phyloP scores from a whole-genome alignment of 768 basidiomycete genomes.

The Clitopilus hobsonii region DNA sequence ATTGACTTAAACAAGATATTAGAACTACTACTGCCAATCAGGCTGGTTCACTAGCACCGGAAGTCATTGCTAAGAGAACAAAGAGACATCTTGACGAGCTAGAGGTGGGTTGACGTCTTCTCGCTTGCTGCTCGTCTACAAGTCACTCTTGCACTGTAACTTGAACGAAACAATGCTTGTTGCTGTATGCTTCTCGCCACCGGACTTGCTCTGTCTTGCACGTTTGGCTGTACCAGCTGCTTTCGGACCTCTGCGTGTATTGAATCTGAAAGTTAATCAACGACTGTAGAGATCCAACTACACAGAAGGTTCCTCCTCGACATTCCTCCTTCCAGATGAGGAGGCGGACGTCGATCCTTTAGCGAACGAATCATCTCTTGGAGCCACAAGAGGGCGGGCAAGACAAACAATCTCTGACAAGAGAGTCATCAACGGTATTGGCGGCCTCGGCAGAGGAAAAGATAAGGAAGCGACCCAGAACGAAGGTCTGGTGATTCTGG shows the following conservation, averaged over 20 bases:
- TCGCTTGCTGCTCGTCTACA: conserved; percentile 3
- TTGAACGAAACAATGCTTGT: background rate
- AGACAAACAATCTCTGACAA: conserved; percentile 80
- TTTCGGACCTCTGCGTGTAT: background rate
- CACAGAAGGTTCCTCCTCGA: conserved; percentile 41
- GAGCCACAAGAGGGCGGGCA: conserved; percentile 57
- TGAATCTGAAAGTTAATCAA: background rate
- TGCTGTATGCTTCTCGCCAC: background rate
- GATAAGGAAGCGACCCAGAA: background rate
- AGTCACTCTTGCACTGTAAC: conserved; percentile 3
- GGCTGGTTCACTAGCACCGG: conserved; percentile 37
- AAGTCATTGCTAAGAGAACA: conserved; percentile 71
- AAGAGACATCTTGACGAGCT: conserved; percentile 80
- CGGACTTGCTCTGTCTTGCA: too few relatives aligned
- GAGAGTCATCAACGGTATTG: conserved; percentile 38
- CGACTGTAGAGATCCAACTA: conserved; percentile 68
- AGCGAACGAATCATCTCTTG: conserved; percentile 19
- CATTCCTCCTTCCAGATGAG: conserved; percentile 27
- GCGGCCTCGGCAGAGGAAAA: background rate
- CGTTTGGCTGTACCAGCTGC: background rate
- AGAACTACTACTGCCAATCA: background rate
- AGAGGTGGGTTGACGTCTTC: conserved; percentile 43
- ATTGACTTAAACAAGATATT: background rate
- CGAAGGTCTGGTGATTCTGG: conserved; percentile 21
- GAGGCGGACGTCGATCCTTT: conserved; percentile 43